Conservation (phyloP, 148 eudicot genomes). For the Pharnaceum exiguum region DNA sequence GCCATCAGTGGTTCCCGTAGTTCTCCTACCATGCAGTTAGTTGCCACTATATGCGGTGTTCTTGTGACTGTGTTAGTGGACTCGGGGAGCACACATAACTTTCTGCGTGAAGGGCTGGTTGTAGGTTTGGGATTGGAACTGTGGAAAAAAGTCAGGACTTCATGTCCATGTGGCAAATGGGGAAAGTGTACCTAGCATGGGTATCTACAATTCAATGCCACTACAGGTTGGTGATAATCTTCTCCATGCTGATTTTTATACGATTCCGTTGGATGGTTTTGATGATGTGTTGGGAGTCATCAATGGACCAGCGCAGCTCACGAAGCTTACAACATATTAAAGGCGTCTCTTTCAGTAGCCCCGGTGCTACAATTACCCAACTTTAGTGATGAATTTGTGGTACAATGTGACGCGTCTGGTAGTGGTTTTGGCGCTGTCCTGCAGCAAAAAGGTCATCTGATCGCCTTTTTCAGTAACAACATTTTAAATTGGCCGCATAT, state of each 20-base stretch:
- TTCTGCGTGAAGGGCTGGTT: background rate
- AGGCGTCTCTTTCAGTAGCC: background rate
- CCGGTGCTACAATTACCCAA: background rate
- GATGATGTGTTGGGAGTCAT: background rate
- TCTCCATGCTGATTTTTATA: background rate
- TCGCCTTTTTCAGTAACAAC: constrained; percentile 9
- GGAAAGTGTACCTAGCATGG: background rate
- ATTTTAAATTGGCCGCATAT: background rate
- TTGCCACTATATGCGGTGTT: too few species aligned
- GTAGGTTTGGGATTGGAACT: background rate
- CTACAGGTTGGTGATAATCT: background rate
- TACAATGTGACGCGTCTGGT: too few species aligned
- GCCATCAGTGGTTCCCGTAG: background rate
- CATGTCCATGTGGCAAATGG: background rate
- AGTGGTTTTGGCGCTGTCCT: constrained; percentile 3
- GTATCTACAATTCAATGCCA: background rate
- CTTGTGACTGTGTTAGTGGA: background rate
- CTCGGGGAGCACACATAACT: constrained; percentile 1
- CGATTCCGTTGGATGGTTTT: background rate
- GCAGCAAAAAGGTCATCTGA: background rate
- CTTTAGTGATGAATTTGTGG: too few species aligned
- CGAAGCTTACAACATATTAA: background rate
- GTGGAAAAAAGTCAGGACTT: background rate
- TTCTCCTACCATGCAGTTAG: too few species aligned
- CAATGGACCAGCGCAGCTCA: background rate